Percentiles rank a stretch among this genome's conserved stretches.
These are phyloP conservation scores for Gynostemma pentaphyllum DNA, from an alignment of 306 rosid species.

Conservation along the genomic window DNA sequence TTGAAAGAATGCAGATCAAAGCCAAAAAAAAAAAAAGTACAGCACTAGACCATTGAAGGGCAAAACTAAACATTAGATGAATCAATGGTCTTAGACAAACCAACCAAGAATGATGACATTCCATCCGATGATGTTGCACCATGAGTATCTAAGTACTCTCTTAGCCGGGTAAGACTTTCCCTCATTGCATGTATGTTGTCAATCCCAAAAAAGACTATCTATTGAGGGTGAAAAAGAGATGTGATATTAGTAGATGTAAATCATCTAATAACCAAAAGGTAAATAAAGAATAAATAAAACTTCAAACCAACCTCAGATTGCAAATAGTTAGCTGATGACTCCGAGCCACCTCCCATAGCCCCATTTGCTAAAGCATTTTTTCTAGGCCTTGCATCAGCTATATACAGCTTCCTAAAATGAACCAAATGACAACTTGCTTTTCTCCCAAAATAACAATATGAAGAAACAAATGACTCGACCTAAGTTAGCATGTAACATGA, in stretches of 20 bases:
- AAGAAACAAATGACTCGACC: neutral
- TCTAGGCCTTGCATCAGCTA: constrained; percentile 94
- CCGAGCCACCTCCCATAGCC: constrained; percentile 99
- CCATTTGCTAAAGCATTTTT: constrained; percentile 96
- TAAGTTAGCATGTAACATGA: neutral
- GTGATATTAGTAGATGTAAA: neutral
- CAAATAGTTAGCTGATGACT: constrained; percentile 81
- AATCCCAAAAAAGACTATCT: constrained; percentile 90
- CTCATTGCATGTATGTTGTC: constrained; percentile 98
- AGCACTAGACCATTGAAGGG: too few species aligned
- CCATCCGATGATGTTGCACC: constrained; percentile 93
- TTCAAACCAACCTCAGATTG: constrained; percentile 68
- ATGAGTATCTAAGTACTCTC: constrained; percentile 83
- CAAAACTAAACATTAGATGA: too few species aligned
- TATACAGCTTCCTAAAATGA: constrained; percentile 68
- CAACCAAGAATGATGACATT: constrained; percentile 90
- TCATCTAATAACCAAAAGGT: constrained; percentile 4
- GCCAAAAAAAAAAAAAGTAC: too few species aligned
- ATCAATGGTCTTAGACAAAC: constrained; percentile 14
- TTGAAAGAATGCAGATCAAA: too few species aligned
- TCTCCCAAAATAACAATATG: neutral
- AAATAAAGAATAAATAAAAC: constrained; percentile 21
- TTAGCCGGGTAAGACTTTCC: constrained; percentile 84
- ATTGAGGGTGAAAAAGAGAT: constrained; percentile 5
- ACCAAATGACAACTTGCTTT: neutral